Base-by-base conservation (phyloP, 371 early-diverging fungal genomes). In the Fennellomyces sp. region DNA sequence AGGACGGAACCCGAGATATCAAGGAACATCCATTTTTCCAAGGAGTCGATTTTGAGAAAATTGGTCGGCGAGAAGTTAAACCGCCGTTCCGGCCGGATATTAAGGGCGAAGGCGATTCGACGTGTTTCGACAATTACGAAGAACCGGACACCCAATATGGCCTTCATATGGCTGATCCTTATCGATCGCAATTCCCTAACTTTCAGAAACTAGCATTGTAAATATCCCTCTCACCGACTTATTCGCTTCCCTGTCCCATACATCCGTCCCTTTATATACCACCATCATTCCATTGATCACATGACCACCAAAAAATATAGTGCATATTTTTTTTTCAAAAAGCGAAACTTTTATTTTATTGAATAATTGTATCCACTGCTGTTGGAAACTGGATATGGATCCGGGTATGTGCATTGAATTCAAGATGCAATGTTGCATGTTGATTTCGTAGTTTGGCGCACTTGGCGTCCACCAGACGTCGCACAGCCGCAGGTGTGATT, bases 11-110 rank as follows among this genome's bases (percentile, higher is more conserved):
- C 21, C 74, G 83, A 11, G 96, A 96, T 67, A 96, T 99, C 76
- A 96, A 93, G 80, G 66, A 78, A 47, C 99, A 99, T 77, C 85
- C 87, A 38, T 99, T 99, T 96, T 99, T 99, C 69, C 84, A 82
- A 4, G 94, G 90, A 23, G 84, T 97, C n/a, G 93, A 96, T 64
- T 99, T 97, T 93, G 82, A 88, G 49, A 82, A 82, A 54, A 79
- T 97, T 41, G 68, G 79, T 27, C 80, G 83, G 23, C 76, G 88
- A 36, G 82, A 93, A 66, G 82, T 93, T 38, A 84, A 87, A 41
- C 91, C 98, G n/a, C 99, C 99, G 6, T 92, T 93, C 73, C 80
- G 91, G 15, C 98, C 97, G 10, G 84, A 88, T 23, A 82, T 93
- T 47, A 80, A 82, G 52, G 83, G 88, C 35, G 94, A 91, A 31